phyloP scores from a whole-genome alignment of 148 eudicot species.

The Vaccinium vitisidaea region DNA sequence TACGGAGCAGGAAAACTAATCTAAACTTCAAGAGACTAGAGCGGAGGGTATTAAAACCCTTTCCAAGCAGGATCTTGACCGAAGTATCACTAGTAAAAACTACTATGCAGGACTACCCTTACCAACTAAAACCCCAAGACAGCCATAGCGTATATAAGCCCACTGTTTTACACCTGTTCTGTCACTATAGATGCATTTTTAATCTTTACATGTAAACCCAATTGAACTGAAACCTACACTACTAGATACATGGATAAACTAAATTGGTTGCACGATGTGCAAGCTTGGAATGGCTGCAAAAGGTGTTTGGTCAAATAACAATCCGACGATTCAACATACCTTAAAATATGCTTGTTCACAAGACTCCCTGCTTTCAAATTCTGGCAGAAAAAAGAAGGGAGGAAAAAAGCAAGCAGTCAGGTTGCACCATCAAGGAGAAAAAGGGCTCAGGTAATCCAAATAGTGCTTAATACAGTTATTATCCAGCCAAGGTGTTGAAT shows the following conservation, averaged over 20 bases:
- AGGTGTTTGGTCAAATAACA: not conserved
- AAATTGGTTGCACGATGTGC: not conserved
- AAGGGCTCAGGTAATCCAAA: not conserved
- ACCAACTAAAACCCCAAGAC: slow-evolving; percentile 1
- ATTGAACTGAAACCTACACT: not conserved
- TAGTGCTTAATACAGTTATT: not conserved
- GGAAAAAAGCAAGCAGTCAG: slow-evolving; percentile 2
- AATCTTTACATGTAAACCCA: not conserved
- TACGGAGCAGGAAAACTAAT: not conserved
- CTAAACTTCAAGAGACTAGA: not conserved
- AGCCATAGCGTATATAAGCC: not conserved
- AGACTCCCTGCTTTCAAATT: slow-evolving; percentile 74
- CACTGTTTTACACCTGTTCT: not conserved
- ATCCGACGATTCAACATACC: slow-evolving; percentile 41
- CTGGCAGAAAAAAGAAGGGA: slow-evolving; percentile 37
- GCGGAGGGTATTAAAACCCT: not conserved
- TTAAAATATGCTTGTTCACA: slow-evolving; percentile 90
- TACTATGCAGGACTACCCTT: not conserved
- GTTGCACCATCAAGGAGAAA: not conserved
- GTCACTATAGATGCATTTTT: not conserved
- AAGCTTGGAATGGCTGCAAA: not conserved
- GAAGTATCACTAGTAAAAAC: not conserved
- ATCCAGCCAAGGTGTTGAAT: not conserved
- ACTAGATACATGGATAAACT: slow-evolving; percentile 11
- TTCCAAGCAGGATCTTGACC: not conserved